Evolutionary conservation across 306 rosid genomes (phyloP).

Genomic region (Malus asiatica): DNA sequence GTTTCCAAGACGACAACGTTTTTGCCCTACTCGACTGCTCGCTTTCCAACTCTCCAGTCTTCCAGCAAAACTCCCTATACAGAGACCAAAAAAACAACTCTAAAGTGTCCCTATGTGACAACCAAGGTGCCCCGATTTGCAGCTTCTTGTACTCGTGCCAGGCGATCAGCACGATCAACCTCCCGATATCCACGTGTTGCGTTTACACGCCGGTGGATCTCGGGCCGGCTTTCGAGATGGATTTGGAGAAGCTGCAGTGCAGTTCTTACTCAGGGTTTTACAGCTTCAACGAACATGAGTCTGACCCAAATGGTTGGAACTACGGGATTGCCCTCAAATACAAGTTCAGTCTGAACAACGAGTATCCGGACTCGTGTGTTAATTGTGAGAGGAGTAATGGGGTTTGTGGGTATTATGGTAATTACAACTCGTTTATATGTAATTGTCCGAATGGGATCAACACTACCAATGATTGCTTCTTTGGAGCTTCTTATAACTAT

Average conservation of each 20-base stretch:
- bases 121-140: conserved; percentile 42
- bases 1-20: conserved; percentile 49
- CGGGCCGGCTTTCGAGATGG: conserved; percentile 78
- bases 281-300: conserved; percentile 51
- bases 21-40: conserved; percentile 66
- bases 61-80: conserved; percentile 21
- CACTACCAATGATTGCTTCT: conserved; percentile 56
- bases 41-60: not conserved
- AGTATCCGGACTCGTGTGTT: conserved; percentile 56
- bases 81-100: conserved; percentile 23
- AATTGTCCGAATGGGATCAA: conserved; percentile 73
- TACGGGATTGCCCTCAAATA: conserved; percentile 76
- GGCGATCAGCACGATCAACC: conserved; percentile 48
- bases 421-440: conserved; percentile 50
- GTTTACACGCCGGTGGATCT: conserved; percentile 77
- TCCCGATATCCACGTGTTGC: conserved; percentile 67
- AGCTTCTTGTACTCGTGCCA: conserved; percentile 53
- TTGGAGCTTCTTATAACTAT: conserved; percentile 32
- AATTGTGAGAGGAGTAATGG: conserved; percentile 64
- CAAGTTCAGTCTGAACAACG: conserved; percentile 65
- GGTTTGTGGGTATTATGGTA: conserved; percentile 48
- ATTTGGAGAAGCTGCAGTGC: conserved; percentile 70
- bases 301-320: conserved; percentile 75
- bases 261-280: conserved; percentile 73
- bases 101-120: conserved; percentile 43